These are phyloP conservation scores for Pseudopithomyces chartarum DNA, from an alignment of 2,329 filamentous ascomycete species.

Conservation along the genomic window DNA sequence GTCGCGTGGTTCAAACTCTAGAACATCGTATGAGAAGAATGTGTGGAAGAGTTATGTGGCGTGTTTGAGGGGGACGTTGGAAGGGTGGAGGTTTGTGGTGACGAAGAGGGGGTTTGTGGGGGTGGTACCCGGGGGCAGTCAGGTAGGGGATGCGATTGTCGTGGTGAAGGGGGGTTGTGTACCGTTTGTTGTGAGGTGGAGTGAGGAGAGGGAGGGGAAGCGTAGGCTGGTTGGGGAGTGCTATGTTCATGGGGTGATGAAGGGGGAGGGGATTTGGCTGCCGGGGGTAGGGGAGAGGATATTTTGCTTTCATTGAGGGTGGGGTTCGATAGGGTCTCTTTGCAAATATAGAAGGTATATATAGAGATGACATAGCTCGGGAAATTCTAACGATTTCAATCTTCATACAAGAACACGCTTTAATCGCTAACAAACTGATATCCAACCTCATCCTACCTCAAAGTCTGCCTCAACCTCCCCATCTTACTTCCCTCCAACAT, in stretches of 20 bases:
- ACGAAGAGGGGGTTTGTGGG: conserved; percentile 12
- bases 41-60: background rate
- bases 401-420: too few species aligned
- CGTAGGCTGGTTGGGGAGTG: background rate
- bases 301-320: background rate
- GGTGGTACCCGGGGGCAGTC: background rate
- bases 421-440: background rate
- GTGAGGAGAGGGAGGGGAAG: background rate
- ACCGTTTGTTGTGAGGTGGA: conserved; percentile 4
- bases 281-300: background rate
- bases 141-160: conserved; percentile 3
- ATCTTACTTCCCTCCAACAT: conserved; percentile 4
- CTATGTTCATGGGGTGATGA: conserved; percentile 11
- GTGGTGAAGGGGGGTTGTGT: conserved; percentile 10
- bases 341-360: background rate
- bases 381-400: too few species aligned
- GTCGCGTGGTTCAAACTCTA: too few species aligned
- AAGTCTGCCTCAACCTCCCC: background rate
- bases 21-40: background rate
- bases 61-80: conserved; percentile 6
- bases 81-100: conserved; percentile 6
- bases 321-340: background rate
- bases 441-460: background rate
- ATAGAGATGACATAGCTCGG: too few species aligned
- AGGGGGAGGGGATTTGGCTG: conserved; percentile 5